phyloP scores from a whole-genome alignment of 2,329 filamentous ascomycete species.

The Colletotrichum sidae region DNA sequence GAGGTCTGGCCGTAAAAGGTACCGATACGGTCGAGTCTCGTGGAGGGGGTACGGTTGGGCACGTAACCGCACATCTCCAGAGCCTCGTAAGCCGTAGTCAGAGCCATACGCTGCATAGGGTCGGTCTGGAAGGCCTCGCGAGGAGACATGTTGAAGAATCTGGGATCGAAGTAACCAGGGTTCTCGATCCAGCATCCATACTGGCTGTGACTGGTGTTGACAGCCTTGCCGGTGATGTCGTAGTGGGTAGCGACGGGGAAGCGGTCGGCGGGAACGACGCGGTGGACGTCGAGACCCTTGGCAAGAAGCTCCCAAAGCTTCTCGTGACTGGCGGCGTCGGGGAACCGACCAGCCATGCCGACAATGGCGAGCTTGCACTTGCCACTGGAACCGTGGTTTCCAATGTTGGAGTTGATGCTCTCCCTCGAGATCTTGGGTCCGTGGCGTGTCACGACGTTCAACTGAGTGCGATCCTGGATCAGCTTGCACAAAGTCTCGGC shows the following conservation, averaged over 20 bases:
- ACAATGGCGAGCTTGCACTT: slow-evolving; percentile 85
- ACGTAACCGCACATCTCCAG: slow-evolving; percentile 81
- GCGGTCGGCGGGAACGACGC: slow-evolving; percentile 66
- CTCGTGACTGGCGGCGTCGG: slow-evolving; percentile 53
- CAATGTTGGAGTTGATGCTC: slow-evolving; percentile 50
- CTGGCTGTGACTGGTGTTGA: slow-evolving; percentile 65
- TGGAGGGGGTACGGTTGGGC: slow-evolving; percentile 74
- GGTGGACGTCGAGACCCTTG: slow-evolving; percentile 73
- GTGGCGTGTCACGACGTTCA: slow-evolving; percentile 55
- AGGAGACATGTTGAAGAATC: slow-evolving; percentile 80
- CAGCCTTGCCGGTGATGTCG: slow-evolving; percentile 70
- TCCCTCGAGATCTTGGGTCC: slow-evolving; percentile 50
- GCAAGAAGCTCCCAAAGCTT: slow-evolving; percentile 67
- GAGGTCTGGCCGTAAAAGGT: slow-evolving; percentile 83
- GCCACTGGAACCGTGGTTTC: slow-evolving; percentile 59
- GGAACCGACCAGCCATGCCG: slow-evolving; percentile 64
- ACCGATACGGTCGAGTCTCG: slow-evolving; percentile 68
- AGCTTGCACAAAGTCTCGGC: slow-evolving; percentile 58
- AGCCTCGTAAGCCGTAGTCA: slow-evolving; percentile 83
- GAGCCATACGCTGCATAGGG: slow-evolving; percentile 78
- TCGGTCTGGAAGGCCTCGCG: slow-evolving; percentile 77
- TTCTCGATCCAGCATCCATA: slow-evolving; percentile 67
- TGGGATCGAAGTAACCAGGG: slow-evolving; percentile 74
- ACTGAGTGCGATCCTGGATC: slow-evolving; percentile 54
- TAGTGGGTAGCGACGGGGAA: slow-evolving; percentile 72